Base-by-base conservation (phyloP, 768 basidiomycete species). In the Lactifluus piperatus region DNA sequence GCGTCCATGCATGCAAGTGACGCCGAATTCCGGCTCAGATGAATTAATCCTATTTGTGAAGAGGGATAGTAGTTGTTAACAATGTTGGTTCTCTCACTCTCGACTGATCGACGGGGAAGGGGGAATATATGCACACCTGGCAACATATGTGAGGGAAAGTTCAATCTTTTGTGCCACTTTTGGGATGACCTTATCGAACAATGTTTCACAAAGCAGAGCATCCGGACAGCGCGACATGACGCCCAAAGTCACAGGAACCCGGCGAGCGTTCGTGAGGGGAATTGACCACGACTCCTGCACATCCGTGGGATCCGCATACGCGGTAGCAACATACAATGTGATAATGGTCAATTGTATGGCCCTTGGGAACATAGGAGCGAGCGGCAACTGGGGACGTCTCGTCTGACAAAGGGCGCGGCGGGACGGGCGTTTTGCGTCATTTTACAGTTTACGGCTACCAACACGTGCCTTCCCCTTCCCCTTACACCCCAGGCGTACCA, bases 221-320 rank as follows among this genome's bases (percentile, higher is more conserved):
- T 95, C 92, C 0, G 91, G 90, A 68, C 92, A 86, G 26, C 78
- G 75, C 55, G 81, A 83, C 85, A 85, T 85, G 58, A 85, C 84
- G 41, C 81, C 81, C 39, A 83, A 70, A 11, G 74, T 69, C 22
- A 84, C 74, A 22, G 77, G 78, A 20, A 83, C 82, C 67, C 77
- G 79, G 54, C 71, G 65, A 56, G 67, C 62, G 14, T 47, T 46
- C 20, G 55, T 24, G n/a, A 39, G 32, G 14, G 37, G 26, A 20
- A 34, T n/a, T 1, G 51, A 54, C 62, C 45, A 63, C 22, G 57
- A 26, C 16, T 56, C 36, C 36, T 64, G 63, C 18, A 36, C 54
- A 16, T 11, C 41, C 11, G 41, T 41, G 43, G 57, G 34, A 5
- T 16, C 29, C 11, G 54, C 51, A 8, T 27, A 32, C 18, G 26